Percentiles rank a stretch among this genome's conserved stretches.
Evolutionary conservation across 2,329 filamentous ascomycete species (phyloP).

Genomic region (Colletotrichum costaricense): DNA sequence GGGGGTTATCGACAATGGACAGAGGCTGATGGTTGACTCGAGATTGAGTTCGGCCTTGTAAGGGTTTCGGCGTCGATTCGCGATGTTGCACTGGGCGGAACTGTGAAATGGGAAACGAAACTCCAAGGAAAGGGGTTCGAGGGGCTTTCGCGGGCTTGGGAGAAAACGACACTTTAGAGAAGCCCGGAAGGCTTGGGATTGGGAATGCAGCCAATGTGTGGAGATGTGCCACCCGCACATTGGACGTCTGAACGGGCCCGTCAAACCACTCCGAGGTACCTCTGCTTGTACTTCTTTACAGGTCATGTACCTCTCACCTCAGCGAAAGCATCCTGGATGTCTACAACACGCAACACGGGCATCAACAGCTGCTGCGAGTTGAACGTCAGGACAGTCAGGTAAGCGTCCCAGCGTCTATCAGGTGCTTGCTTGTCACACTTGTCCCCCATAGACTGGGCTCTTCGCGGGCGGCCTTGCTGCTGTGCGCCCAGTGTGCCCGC

Average conservation of each 20-base stretch:
- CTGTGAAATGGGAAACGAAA: constrained; percentile 4
- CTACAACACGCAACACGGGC: not conserved
- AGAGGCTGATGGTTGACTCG: not conserved
- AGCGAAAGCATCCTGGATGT: not conserved
- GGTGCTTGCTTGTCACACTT: not conserved
- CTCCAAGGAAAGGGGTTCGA: constrained; percentile 33
- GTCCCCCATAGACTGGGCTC: not conserved
- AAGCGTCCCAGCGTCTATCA: not conserved
- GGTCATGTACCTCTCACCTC: not conserved
- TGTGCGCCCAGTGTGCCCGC: constrained; percentile 12
- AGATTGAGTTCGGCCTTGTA: not conserved
- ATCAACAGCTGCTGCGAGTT: not conserved
- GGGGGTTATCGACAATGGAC: not conserved
- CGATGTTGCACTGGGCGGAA: constrained; percentile 29
- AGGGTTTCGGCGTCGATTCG: not conserved
- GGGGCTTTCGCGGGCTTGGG: constrained; percentile 1
- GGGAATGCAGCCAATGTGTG: constrained; percentile 25
- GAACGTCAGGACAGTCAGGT: too few relatives aligned
- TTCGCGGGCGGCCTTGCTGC: constrained; percentile 10
- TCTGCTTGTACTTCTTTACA: not conserved
- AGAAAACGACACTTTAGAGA: constrained; percentile 27
- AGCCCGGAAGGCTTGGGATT: constrained; percentile 33
- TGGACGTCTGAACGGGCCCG: constrained; percentile 8
- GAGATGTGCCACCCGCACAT: constrained; percentile 16
- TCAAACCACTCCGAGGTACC: constrained; percentile 5